Evolutionary conservation across 106 monocot genomes (phyloP).

Genomic region (Dactylorhiza incarnata): DNA sequence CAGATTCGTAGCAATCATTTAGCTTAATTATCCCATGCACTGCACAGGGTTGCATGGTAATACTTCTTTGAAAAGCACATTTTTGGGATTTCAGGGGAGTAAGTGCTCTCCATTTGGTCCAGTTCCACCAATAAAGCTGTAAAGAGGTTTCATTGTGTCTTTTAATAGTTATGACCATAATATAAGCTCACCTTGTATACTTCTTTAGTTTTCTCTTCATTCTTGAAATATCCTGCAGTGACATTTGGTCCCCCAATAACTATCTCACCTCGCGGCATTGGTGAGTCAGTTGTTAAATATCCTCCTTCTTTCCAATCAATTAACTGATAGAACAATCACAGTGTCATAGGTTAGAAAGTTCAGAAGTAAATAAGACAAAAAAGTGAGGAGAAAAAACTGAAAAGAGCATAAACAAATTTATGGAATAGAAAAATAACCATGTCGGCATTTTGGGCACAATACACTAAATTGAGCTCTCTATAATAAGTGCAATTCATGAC

Average conservation of each 20-base stretch:
- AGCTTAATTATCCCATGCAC: no score
- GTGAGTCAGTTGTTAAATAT: constrained; percentile 66
- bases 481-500: neutral
- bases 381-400: neutral
- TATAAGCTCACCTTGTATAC: constrained; percentile 64
- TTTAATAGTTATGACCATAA: neutral
- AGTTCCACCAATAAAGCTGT: no score
- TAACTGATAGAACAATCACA: constrained; percentile 42
- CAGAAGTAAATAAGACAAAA: neutral
- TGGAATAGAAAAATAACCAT: neutral
- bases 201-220: constrained; percentile 90
- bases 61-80: neutral
- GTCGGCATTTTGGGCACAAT: neutral
- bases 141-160: no score
- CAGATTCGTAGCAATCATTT: no score
- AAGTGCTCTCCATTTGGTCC: no score
- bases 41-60: neutral
- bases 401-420: neutral
- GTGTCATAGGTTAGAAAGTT: neutral
- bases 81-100: no score
- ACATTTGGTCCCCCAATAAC: constrained; percentile 98
- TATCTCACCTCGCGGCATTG: constrained; percentile 98
- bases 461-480: neutral
- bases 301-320: constrained; percentile 98
- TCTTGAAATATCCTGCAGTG: constrained; percentile 90